Evolutionary conservation across 2,329 filamentous ascomycete species (phyloP).

Genomic region (Cryphonectria radicalis): DNA sequence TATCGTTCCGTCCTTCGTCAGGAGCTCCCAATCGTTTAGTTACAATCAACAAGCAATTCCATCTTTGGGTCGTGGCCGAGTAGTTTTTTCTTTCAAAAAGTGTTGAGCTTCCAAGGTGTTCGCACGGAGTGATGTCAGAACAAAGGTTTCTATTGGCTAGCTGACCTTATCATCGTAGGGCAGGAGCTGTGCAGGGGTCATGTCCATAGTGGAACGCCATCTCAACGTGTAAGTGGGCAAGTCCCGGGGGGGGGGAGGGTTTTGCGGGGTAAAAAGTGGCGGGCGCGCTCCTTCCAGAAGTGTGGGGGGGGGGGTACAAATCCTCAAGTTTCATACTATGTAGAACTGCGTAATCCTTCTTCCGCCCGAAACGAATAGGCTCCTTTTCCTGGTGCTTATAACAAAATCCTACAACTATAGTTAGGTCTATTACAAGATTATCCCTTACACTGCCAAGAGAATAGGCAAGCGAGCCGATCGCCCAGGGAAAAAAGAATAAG

Average conservation of each 20-base stretch:
- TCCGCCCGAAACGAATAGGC: background rate
- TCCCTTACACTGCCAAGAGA: background rate
- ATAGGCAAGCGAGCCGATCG: background rate
- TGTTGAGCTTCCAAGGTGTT: background rate
- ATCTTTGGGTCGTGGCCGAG: background rate
- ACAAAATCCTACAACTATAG: background rate
- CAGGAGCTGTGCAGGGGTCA: background rate
- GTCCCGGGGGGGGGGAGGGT: too few species aligned
- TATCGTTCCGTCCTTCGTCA: background rate
- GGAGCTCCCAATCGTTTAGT: background rate
- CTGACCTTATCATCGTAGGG: background rate
- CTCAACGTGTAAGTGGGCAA: background rate
- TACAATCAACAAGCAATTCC: background rate
- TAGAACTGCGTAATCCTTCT: background rate
- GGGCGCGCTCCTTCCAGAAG: background rate
- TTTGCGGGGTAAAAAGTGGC: background rate
- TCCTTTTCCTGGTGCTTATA: background rate
- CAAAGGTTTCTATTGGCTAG: background rate
- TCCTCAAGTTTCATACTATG: background rate
- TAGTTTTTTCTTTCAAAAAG: background rate
- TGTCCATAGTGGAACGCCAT: background rate
- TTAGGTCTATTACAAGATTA: background rate
- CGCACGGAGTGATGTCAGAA: background rate
- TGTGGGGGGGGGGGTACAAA: background rate
- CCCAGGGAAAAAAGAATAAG: too few species aligned